Base-by-base conservation (phyloP, 352 stramenopile genomes). In the Pilasporangium apinafurcum region DNA sequence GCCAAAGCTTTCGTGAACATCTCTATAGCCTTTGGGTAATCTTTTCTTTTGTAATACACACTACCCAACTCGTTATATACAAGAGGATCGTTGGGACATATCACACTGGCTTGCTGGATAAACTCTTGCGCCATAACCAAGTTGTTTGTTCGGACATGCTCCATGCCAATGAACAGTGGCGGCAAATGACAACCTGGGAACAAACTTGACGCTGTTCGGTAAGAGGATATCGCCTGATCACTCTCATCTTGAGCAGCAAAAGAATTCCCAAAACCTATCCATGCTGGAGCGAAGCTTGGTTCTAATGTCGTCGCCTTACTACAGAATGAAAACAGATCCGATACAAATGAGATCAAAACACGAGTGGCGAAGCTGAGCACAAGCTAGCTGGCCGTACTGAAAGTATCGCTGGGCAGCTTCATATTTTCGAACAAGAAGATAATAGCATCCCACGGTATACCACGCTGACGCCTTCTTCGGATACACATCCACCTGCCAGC, bases 171-270 rank as follows among this genome's bases (percentile, higher is more conserved):
- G 57, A 96, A 98, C 8, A 98, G 60, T 17, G 96, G 66, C 10
- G 92, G 87, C 2, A 97, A 57, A 47, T 98, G 90, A 34, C 85
- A 96, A 8, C 93, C 95, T 8, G 92, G 88, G 50, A 96, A 95
- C 16, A 98, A 68, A 40, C 85, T 92, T 21, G 91, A 88, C 0
- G 96, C 95, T 7, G 95, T 97, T 18, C 96, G 77, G 51, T 98
- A 99, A 30, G 87, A 97, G 13, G 92, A 95, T 74, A 98, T 92
- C 17, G 96, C 96, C 59, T 98, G 95, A 59, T 99, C 96, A 39
- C 85, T 98, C 56, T 99, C 96, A 64, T 99, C 95, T 48, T 97
- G 95, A 1, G 88, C 83, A 0, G 95, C 92, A 70, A 99, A 99
- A 3, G 95, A 85, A 60, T 98, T 95, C 21, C 94, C 95, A 48